Evolutionary conservation across 1,284 basidiomycete genomes (phyloP), one percentile per base, ranked within the genome.

Genomic region (Caloboletus firmus): DNA sequence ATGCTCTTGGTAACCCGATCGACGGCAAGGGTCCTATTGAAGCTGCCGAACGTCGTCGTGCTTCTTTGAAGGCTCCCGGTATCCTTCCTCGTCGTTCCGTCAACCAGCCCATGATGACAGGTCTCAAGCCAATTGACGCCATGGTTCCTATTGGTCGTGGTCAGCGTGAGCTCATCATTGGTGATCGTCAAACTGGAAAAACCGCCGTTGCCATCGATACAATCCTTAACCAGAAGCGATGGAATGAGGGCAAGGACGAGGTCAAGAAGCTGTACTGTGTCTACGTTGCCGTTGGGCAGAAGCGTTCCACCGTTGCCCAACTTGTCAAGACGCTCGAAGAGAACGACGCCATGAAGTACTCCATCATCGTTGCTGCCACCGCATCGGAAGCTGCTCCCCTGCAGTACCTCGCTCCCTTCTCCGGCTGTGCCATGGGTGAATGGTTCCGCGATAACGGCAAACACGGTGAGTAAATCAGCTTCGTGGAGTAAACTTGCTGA

Each of bases 381-480:
- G 96, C 96, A 59, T 98, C 95, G 41, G 96, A 99, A 81, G 96
- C 96, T 70, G 96, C 96, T 69, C 96, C 96, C 64, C 85, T 99
- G 56, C 96, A 98, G 77, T 99, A 98, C 82, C 91, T 98, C 65
- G 96, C 96, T 70, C 96, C 96, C 69, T 99, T 99, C 94, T 96
- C 96, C 68, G 96, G 96, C 64, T 96, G 93, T 78, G 95, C 96
- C 71, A 99, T 99, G 92, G 96, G 96, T 76, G 96, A 99, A 82
- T 99, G 96, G 96, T 99, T 99, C 96, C 94, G 96, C 82, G 96
- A 99, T 82, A 98, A 99, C 76, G 95, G 94, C 82, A 96, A 93
- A 78, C 89, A 91, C 67, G 85, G 88, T 88, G 66, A 52, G 83
- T 69, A 39, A 12, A 51, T 40, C 9, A 18, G 8, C 18, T 56